Base-by-base conservation (phyloP, 2,329 filamentous ascomycete genomes). In the Emergomyces orientalis region DNA sequence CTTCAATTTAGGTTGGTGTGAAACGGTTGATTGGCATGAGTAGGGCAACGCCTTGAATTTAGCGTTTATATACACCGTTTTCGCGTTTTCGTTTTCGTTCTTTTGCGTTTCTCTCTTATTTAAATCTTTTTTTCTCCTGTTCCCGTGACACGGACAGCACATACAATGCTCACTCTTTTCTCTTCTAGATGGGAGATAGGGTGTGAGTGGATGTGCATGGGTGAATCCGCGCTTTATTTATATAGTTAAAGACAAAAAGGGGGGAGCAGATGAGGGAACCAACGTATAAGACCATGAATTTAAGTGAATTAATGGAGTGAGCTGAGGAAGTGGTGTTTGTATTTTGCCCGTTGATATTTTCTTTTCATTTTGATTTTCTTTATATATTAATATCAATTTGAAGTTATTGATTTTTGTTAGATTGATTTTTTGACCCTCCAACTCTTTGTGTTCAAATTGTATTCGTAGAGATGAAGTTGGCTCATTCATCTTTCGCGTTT, bases 21-120 rank as follows among this genome's bases (percentile, higher is more conserved):
- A 91, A 91, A 77, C 83, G 88, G 67, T 79, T 91, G 71, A 85
- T 91, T 69, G 87, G 85, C 74, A 91, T 91, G 88, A 90, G 88
- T 79, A 87, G 87, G 76, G 87, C 85, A 41, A 90, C 88, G 9
- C 84, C 87, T 64, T 87, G 70, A 73, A 63, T 62, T 27, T 59
- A 45, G 39, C 51, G 14, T 8, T 54, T 54, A 54, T 54, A 34
- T 51, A 54, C 32, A 32, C 8, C 4, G 0, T 27, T 34, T 32
- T 32, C 4, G 13, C 14, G 14, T 54, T 19, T 19, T 30, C 6
- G 25, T 30, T 52, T 7, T 30, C 30, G 32, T 14, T 2, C 13
- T 19, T 32, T 32, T n/a, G 1, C 30, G n/a, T 54, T n/a, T 32
- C 6, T 17, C 3, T 9, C 47, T 34, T 54, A 25, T n/a, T 49